A percentile compares a stretch with the other conserved stretches of the same genome.
Conservation (phyloP, 2,329 filamentous ascomycete species). For the Calonectria henricotiae region DNA sequence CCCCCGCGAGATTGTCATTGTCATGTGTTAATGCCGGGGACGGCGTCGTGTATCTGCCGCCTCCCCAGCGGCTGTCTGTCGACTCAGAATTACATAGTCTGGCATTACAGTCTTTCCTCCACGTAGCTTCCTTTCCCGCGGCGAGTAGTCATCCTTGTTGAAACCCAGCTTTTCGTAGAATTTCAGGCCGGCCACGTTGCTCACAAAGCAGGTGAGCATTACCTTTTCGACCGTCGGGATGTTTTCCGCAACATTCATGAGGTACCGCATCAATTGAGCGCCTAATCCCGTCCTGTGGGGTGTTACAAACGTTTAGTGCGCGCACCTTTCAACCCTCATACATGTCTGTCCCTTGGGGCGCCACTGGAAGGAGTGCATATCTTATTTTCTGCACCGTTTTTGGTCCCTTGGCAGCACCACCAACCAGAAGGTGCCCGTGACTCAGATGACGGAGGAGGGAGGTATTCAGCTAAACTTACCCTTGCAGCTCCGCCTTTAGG, state of each 20-base stretch:
- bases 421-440: constrained; percentile 15
- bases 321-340: constrained; percentile 20
- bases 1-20: neutral
- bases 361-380: neutral
- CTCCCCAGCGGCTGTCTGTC: constrained; percentile 53
- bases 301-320: constrained; percentile 35
- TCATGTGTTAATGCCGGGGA: constrained; percentile 29
- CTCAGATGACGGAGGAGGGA: constrained; percentile 24
- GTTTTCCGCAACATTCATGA: constrained; percentile 68
- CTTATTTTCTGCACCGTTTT: constrained; percentile 4
- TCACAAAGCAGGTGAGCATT: constrained; percentile 82
- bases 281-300: constrained; percentile 74
- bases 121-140: constrained; percentile 68
- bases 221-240: constrained; percentile 74
- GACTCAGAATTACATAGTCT: constrained; percentile 76
- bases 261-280: constrained; percentile 71
- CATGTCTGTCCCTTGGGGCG: constrained; percentile 12
- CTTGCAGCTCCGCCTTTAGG: constrained; percentile 70
- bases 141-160: constrained; percentile 70
- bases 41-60: constrained; percentile 38
- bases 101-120: constrained; percentile 69
- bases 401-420: neutral
- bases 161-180: constrained; percentile 78
- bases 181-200: constrained; percentile 70
- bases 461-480: constrained; percentile 59